Evolutionary conservation across 192 early-diverging fungal species (phyloP).

Genomic region (Podila epicladia): DNA sequence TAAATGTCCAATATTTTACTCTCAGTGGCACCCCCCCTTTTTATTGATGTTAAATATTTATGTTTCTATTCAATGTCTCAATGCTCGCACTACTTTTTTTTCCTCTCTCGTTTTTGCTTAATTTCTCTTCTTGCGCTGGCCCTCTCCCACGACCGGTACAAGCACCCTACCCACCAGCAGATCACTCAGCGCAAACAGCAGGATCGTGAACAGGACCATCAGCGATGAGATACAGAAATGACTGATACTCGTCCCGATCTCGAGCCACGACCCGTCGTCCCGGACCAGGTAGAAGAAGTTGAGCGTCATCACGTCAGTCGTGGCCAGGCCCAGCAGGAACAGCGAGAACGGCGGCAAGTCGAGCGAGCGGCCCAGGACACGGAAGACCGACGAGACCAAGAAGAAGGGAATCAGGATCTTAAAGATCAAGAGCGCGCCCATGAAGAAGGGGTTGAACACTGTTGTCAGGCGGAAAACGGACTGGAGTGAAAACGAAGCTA

Average conservation of each 20-base stretch:
- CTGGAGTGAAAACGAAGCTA: slow-evolving; percentile 86
- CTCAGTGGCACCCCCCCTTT: too few relatives aligned
- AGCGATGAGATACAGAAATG: slow-evolving; percentile 95
- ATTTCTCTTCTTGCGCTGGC: slow-evolving; percentile 40
- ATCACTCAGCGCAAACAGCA: slow-evolving; percentile 85
- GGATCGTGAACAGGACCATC: slow-evolving; percentile 92
- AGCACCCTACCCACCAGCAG: slow-evolving; percentile 57
- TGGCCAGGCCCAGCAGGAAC: slow-evolving; percentile 86
- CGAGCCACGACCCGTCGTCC: slow-evolving; percentile 94
- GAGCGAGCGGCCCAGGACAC: slow-evolving; percentile 78
- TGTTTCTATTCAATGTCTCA: not conserved
- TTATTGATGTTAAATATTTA: not conserved
- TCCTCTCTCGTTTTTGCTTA: slow-evolving; percentile 1
- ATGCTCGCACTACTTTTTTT: not conserved
- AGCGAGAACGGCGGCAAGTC: slow-evolving; percentile 87
- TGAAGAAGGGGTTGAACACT: slow-evolving; percentile 90
- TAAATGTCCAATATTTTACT: too few relatives aligned
- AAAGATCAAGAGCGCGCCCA: slow-evolving; percentile 84
- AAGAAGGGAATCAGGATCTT: slow-evolving; percentile 97
- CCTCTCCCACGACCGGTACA: slow-evolving; percentile 39
- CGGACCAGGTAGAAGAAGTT: slow-evolving; percentile 96
- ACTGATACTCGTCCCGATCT: slow-evolving; percentile 96
- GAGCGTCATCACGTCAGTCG: slow-evolving; percentile 93
- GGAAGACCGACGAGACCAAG: slow-evolving; percentile 84
- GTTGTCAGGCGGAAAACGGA: slow-evolving; percentile 92